Percentiles rank a stretch among this genome's conserved stretches.
Conservation (phyloP, 2,329 filamentous ascomycete species). For the Venturia asperata region DNA sequence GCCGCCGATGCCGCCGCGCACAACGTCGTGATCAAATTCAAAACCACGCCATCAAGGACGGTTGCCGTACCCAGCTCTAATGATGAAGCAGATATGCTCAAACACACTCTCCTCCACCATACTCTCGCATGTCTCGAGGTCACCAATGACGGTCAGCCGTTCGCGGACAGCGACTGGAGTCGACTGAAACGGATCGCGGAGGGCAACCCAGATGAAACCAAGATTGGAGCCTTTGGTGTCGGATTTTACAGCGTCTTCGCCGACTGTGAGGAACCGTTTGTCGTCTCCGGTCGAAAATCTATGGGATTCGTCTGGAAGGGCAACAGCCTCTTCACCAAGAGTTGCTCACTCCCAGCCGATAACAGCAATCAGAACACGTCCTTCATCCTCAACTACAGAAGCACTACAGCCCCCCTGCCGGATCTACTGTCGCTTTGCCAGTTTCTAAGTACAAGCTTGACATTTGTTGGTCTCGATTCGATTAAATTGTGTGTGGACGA, state of each 20-base stretch:
- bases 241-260: conserved; percentile 98
- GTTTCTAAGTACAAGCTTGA: conserved; percentile 89
- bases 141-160: conserved; percentile 83
- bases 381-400: conserved; percentile 94
- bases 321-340: conserved; percentile 91
- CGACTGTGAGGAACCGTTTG: conserved; percentile 95
- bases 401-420: conserved; percentile 77
- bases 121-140: conserved; percentile 83
- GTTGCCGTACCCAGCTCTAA: conserved; percentile 60
- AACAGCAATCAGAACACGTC: conserved; percentile 66
- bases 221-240: conserved; percentile 97
- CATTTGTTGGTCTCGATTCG: conserved; percentile 80
- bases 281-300: conserved; percentile 82
- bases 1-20: conserved; percentile 93
- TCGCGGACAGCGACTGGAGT: conserved; percentile 86
- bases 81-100: conserved; percentile 64
- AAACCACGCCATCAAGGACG: conserved; percentile 75
- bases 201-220: conserved; percentile 96
- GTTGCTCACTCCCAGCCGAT: conserved; percentile 63
- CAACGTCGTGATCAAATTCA: conserved; percentile 83
- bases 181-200: conserved; percentile 96
- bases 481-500: conserved; percentile 91
- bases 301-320: conserved; percentile 99
- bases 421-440: conserved; percentile 80
- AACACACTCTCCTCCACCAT: conserved; percentile 77